Evolutionary conservation across 2,329 filamentous ascomycete genomes (phyloP), one percentile per base, ranked within the genome.

Genomic region (Sporothrix brunneoviolacea): DNA sequence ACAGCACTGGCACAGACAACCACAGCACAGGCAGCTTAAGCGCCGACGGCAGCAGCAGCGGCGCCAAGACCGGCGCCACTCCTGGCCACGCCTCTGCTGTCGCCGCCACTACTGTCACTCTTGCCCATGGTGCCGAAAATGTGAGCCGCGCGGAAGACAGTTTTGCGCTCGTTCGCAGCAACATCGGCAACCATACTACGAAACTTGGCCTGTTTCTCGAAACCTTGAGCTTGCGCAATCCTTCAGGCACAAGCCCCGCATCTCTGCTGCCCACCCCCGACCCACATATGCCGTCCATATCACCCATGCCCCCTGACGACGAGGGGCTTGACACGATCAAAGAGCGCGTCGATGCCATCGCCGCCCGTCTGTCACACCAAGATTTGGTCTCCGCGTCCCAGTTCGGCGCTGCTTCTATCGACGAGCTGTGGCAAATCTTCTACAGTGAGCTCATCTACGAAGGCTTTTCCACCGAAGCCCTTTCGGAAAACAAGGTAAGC

Each of bases 311-410:
- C 33, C 62, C 65, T n/a, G 66, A 67, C 40, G 68, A 62, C 38
- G 62, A 67, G 16, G 65, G 70, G 21, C 64, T 81, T 30, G 75
- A 82, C 51, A 61, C 62, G 8, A 80, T 83, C 59, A 76, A 80
- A 61, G 74, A 79, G 60, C 80, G 82, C 58, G 75, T 83, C 28
- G 79, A 84, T 57, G 64, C 64, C 27, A 75, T 83, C 55, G 79
- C 80, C 3, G 62, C 68, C 10, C 70, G 71, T 10, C 68, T 83
- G 21, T 75, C 74, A 45, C 67, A 68, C 10, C 68, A 64, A 67
- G 54, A 66, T 64, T 48, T 54, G 13, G 13, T 53, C 10, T 21
- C 46, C 6, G 12, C 44, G 9, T n/a, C 43, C 9, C 47, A 50
- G 30, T 47, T 51, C 15, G 43, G 32, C 32, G 18, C 38, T 19